Evolutionary conservation across 768 basidiomycete species (phyloP), one percentile per base, ranked within the genome.

Genomic region (Pleurotus sapidus): DNA sequence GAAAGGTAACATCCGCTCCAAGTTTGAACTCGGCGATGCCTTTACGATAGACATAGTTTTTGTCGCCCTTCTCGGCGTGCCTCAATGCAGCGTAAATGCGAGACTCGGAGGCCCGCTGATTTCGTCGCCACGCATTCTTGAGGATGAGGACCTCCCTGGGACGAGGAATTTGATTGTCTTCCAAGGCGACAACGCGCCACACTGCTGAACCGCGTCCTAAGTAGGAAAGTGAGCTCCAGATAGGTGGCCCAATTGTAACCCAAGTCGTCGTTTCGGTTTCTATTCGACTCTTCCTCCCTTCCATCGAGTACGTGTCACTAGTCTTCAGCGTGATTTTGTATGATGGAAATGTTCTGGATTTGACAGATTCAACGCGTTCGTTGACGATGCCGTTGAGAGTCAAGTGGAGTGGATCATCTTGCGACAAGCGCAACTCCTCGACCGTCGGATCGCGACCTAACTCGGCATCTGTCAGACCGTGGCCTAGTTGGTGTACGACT

Each of bases 401-500:
- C 30, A 30, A 30, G 6, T 6, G 30, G 7, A 30, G 30, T 8
- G 30, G 30, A 1, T 8, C 30, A 9, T 30, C 30, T 30, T 30
- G 30, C 7, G 30, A 6, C 30, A 30, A 30, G 7, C 7, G 30
- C 30, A 30, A 30, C 7, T 30, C 8, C 30, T 30, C 30, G 7
- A 30, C 30, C 30, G 30, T 30, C 30, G 30, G 30, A 7, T 30
- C 30, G 30, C 30, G 30, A 8, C 30, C 30, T 9, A 30, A 30
- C 30, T 30, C 30, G 9, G 30, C 2, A 30, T 30, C 30, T 9
- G 30, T 61, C 37, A 65, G 40, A 56, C 59, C 50, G 40, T 58
- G 61, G 15, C 62, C 59, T 51, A 67, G 48, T 40, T 59, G 42
- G 14, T 67, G 64, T 25, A 70, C 55, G 46, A 68, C 66, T 23